These are phyloP conservation scores for Podosphaera fusca DNA, from an alignment of 2,329 filamentous ascomycete species.

Conservation along the genomic window DNA sequence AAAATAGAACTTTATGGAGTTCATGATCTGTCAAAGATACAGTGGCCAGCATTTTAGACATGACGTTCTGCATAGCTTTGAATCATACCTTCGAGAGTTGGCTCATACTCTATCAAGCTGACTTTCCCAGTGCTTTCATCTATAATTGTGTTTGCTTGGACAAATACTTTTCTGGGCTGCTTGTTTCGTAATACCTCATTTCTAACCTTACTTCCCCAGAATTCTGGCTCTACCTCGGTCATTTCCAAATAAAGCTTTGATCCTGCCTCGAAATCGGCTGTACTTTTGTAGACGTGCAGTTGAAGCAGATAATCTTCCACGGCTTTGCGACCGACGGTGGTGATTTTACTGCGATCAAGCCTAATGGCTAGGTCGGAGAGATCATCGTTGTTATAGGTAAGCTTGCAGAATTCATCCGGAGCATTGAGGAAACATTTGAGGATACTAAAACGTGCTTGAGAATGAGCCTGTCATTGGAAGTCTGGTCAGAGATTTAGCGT, in stretches of 20 bases:
- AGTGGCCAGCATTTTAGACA: constrained; percentile 4
- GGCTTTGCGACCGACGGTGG: constrained; percentile 56
- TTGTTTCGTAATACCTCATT: constrained; percentile 54
- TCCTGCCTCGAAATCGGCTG: constrained; percentile 61
- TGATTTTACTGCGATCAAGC: constrained; percentile 68
- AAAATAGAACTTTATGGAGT: too few relatives aligned
- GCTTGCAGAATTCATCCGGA: constrained; percentile 65
- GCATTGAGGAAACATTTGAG: constrained; percentile 66
- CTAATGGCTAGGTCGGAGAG: constrained; percentile 63
- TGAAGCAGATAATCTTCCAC: constrained; percentile 78
- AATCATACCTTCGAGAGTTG: constrained; percentile 58
- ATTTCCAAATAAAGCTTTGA: constrained; percentile 61
- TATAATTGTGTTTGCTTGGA: constrained; percentile 73
- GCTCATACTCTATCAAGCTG: constrained; percentile 64
- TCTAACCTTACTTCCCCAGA: constrained; percentile 62
- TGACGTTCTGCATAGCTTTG: constrained; percentile 51
- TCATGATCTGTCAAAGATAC: too few relatives aligned
- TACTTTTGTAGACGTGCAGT: constrained; percentile 78
- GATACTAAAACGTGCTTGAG: constrained; percentile 78
- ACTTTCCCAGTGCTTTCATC: constrained; percentile 47
- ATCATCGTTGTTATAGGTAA: constrained; percentile 45
- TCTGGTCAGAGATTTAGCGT: too few relatives aligned
- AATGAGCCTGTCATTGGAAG: constrained; percentile 32
- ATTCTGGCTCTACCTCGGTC: constrained; percentile 58
- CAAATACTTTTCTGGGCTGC: constrained; percentile 74